These are phyloP conservation scores for Leishmania arabica DNA, from an alignment of 208 protist genomes.

Conservation along the genomic window DNA sequence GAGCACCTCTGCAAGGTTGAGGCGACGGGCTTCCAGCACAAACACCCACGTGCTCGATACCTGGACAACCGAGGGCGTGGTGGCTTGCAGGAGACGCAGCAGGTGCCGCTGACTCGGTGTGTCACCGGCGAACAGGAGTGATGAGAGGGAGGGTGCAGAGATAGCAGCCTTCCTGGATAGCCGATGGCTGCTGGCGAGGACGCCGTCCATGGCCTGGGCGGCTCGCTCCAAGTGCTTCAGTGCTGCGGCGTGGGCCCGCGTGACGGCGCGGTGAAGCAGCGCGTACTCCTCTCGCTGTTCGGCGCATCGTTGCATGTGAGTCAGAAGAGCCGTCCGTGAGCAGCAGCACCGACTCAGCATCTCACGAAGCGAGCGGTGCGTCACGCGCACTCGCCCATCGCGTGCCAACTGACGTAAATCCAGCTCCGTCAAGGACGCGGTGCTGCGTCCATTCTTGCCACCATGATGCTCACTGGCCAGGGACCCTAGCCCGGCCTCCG, in stretches of 20 bases:
- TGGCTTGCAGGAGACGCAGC: constrained; percentile 13
- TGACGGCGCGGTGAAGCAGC: constrained; percentile 24
- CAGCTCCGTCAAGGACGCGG: constrained; percentile 3
- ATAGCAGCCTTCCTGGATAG: background rate
- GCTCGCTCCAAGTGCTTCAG: constrained; percentile 10
- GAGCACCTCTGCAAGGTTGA: constrained; percentile 51
- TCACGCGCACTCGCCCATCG: constrained; percentile 21
- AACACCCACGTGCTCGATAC: constrained; percentile 9
- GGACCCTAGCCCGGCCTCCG: constrained; percentile 7
- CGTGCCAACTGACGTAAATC: constrained; percentile 13
- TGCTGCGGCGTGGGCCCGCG: constrained; percentile 12
- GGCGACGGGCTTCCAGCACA: constrained; percentile 42
- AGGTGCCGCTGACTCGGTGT: constrained; percentile 21
- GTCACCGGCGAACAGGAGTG: constrained; percentile 22
- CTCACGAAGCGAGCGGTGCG: constrained; percentile 9
- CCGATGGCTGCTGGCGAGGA: background rate
- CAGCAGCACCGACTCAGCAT: background rate
- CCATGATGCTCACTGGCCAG: background rate
- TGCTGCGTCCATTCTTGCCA: background rate
- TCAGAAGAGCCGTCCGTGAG: background rate
- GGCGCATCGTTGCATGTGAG: constrained; percentile 3
- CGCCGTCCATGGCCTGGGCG: background rate
- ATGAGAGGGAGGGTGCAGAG: background rate
- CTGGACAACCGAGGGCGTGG: constrained; percentile 11
- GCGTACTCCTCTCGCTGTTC: constrained; percentile 13